Conservation (phyloP, 129 eudicot species). For the Silybum marianum region DNA sequence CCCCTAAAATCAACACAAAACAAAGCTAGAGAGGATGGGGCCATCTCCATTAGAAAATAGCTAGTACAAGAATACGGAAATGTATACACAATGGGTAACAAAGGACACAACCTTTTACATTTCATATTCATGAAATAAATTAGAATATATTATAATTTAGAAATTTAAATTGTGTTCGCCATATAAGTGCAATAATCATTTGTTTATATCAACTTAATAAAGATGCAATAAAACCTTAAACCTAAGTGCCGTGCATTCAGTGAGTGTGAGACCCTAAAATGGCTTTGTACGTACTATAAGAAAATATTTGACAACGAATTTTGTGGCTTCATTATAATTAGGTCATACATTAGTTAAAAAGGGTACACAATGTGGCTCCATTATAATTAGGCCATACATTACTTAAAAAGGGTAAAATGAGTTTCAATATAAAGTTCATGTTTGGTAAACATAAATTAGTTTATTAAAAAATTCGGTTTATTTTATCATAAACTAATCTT, state of each 20-base stretch:
- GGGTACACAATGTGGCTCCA: too few relatives aligned
- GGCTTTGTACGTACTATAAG: background rate
- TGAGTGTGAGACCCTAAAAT: background rate
- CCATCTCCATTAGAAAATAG: background rate
- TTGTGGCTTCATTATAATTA: background rate
- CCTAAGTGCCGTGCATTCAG: background rate
- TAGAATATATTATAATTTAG: background rate
- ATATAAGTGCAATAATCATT: background rate
- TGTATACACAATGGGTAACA: conserved; percentile 11
- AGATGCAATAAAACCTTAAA: background rate
- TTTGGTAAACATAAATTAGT: too few relatives aligned
- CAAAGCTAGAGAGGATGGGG: background rate
- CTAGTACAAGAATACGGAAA: conserved; percentile 12
- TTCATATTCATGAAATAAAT: background rate
- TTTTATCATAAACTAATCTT: background rate
- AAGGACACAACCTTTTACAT: conserved; percentile 13
- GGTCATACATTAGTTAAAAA: too few relatives aligned
- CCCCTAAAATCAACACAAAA: conserved; percentile 1
- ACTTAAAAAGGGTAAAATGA: too few relatives aligned
- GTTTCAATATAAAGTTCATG: too few relatives aligned
- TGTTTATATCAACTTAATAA: background rate
- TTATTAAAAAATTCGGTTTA: too few relatives aligned
- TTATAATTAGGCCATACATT: too few relatives aligned
- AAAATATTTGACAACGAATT: too few relatives aligned
- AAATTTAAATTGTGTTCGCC: background rate